These are phyloP conservation scores for Sugiyamaella mastotermitis DNA, from an alignment of 805 yeast genomes.

Conservation along the genomic window DNA sequence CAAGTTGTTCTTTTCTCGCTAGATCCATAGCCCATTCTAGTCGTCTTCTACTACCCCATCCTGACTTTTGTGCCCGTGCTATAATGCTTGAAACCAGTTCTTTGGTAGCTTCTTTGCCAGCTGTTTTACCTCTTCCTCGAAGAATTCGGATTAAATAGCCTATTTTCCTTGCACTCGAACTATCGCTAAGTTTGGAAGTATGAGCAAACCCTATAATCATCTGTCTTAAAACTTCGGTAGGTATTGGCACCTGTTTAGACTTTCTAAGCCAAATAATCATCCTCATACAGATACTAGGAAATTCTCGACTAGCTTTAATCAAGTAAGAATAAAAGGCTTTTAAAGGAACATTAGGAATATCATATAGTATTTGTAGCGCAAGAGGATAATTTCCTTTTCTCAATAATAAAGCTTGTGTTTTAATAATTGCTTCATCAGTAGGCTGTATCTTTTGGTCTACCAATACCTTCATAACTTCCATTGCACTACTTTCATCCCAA, in stretches of 20 bases:
- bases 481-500: conserved; percentile 15
- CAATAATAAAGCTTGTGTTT: conserved; percentile 8
- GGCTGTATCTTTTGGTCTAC: conserved; percentile 14
- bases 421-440: conserved; percentile 12
- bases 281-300: conserved; percentile 19
- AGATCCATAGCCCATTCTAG: conserved; percentile 27
- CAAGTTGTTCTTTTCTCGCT: conserved; percentile 22
- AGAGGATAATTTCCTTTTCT: conserved; percentile 6
- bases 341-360: conserved; percentile 9
- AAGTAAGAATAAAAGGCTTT: conserved; percentile 16
- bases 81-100: conserved; percentile 24
- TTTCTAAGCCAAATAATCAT: conserved; percentile 23
- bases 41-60: conserved; percentile 24
- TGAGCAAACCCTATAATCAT: conserved; percentile 21
- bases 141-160: conserved; percentile 17
- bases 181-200: conserved; percentile 19
- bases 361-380: conserved; percentile 12
- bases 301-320: conserved; percentile 16
- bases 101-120: conserved; percentile 9
- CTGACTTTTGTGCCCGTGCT: conserved; percentile 15
- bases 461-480: conserved; percentile 2
- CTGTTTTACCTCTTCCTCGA: conserved; percentile 7
- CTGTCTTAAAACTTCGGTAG: conserved; percentile 16
- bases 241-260: conserved; percentile 11
- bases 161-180: conserved; percentile 21